These are phyloP conservation scores for Fragilaria crotonensis DNA, from an alignment of 108 stramenopile genomes.

Conservation along the genomic window DNA sequence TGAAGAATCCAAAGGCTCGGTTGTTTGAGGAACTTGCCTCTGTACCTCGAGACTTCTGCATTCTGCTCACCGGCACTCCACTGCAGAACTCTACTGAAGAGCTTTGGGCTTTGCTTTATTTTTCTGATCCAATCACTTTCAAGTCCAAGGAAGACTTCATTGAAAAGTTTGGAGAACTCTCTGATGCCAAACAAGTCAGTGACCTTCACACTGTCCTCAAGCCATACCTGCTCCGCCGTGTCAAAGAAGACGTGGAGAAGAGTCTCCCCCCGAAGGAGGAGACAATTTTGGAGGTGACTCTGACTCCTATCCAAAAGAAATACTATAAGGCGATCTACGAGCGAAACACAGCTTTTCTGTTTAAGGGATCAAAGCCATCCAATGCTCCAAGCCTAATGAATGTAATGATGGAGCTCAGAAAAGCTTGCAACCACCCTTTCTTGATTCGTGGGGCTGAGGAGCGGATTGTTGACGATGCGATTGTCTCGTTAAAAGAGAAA, in stretches of 20 bases:
- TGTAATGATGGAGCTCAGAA: conserved; percentile 96
- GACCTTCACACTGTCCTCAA: conserved; percentile 85
- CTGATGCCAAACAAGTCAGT: conserved; percentile 79
- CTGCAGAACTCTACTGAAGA: conserved; percentile 96
- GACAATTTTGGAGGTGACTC: conserved; percentile 91
- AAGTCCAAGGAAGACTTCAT: conserved; percentile 69
- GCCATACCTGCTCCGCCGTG: conserved; percentile 92
- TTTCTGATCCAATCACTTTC: conserved; percentile 65
- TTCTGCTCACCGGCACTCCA: conserved; percentile 97
- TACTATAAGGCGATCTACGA: conserved; percentile 98
- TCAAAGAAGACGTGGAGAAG: conserved; percentile 98
- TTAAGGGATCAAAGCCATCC: conserved; percentile 72
- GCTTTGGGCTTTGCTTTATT: conserved; percentile 86
- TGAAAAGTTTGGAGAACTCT: conserved; percentile 77
- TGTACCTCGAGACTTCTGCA: conserved; percentile 72
- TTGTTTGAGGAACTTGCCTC: conserved; percentile 68
- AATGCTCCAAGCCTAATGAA: conserved; percentile 91
- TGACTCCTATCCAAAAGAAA: conserved; percentile 94
- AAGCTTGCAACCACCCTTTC: conserved; percentile 95
- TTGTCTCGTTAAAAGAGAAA: conserved; percentile 24
- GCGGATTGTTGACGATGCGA: conserved; percentile 70
- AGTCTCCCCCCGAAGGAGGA: conserved; percentile 94
- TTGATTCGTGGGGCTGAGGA: conserved; percentile 82
- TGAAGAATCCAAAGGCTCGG: conserved; percentile 78
- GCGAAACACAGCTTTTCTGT: conserved; percentile 85